Conservation (phyloP, 225 moss, liverwort and hornwort genomes). For the Takakia lepidozioides region DNA sequence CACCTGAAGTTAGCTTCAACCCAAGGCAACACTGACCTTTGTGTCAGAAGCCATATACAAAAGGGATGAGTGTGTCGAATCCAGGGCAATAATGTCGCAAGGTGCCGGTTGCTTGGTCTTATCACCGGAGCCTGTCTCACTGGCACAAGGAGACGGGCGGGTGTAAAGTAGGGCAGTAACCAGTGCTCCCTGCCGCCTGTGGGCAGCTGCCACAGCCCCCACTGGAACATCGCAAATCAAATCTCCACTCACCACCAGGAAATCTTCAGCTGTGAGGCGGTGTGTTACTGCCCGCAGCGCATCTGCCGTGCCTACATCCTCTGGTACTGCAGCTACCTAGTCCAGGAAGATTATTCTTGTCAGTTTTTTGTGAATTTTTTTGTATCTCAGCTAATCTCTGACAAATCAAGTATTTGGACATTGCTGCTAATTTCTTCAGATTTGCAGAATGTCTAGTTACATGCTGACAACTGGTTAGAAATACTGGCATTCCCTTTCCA, state of each 20-base stretch:
- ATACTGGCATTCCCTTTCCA: too few relatives aligned
- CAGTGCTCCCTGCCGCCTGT: slow-evolving; percentile 73
- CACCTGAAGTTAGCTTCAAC: too few relatives aligned
- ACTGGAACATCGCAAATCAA: slow-evolving; percentile 80
- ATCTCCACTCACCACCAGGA: slow-evolving; percentile 88
- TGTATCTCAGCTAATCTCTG: too few relatives aligned
- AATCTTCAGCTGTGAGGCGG: slow-evolving; percentile 85
- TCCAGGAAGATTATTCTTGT: too few relatives aligned
- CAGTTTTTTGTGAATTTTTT: too few relatives aligned
- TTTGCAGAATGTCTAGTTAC: too few relatives aligned
- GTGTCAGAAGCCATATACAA: slow-evolving; percentile 44
- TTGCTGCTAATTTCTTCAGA: too few relatives aligned
- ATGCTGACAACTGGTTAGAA: too few relatives aligned
- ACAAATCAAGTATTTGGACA: too few relatives aligned
- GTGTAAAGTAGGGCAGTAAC: slow-evolving; percentile 80
- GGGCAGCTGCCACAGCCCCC: slow-evolving; percentile 80
- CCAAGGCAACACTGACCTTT: slow-evolving; percentile 48
- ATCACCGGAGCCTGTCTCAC: slow-evolving; percentile 58
- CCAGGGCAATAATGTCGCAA: slow-evolving; percentile 76
- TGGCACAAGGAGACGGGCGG: slow-evolving; percentile 52
- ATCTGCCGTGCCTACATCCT: slow-evolving; percentile 85
- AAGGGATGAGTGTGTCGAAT: slow-evolving; percentile 63
- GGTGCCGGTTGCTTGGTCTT: slow-evolving; percentile 68
- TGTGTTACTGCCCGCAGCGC: slow-evolving; percentile 75
- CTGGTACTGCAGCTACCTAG: slow-evolving; percentile 74